A percentile compares a stretch with the other conserved stretches of the same genome.
These are phyloP conservation scores for Agrocybe praecox DNA, from an alignment of 768 basidiomycete species.

Conservation along the genomic window DNA sequence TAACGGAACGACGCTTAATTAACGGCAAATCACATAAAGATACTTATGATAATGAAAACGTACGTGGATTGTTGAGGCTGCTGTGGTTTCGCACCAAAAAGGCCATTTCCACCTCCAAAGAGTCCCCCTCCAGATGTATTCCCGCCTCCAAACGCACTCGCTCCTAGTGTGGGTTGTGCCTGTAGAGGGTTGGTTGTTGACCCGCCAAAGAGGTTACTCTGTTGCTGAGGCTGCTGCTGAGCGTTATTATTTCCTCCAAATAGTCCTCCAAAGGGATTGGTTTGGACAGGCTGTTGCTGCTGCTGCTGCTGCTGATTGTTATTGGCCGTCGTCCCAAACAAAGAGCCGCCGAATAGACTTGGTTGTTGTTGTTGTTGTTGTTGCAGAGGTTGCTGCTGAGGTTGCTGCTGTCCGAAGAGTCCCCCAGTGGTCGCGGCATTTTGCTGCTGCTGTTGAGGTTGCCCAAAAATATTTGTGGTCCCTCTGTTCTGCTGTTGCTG, in stretches of 20 bases:
- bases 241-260: conserved; percentile 29
- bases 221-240: conserved; percentile 30
- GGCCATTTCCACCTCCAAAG: conserved; percentile 14
- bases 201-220: conserved; percentile 18
- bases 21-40: neutral
- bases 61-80: conserved; percentile 28
- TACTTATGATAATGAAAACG: neutral
- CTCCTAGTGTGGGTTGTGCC: conserved; percentile 25
- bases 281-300: conserved; percentile 21
- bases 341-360: conserved; percentile 18
- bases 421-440: conserved; percentile 5
- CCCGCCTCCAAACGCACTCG: conserved; percentile 18
- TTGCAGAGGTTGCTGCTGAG: conserved; percentile 28
- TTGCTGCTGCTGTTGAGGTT: conserved; percentile 24
- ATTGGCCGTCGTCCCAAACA: conserved; percentile 19
- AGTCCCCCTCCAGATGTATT: neutral
- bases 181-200: conserved; percentile 27
- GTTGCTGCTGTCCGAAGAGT: conserved; percentile 33
- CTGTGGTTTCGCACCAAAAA: conserved; percentile 36
- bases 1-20: conserved; percentile 3
- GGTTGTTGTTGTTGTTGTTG: conserved; percentile 26
- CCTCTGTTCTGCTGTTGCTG: conserved; percentile 25
- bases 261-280: conserved; percentile 12
- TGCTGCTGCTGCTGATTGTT: conserved; percentile 22
- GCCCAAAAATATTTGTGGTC: conserved; percentile 26